phyloP scores from a whole-genome alignment of 106 monocot species.

The Dendrobium catenatum region DNA sequence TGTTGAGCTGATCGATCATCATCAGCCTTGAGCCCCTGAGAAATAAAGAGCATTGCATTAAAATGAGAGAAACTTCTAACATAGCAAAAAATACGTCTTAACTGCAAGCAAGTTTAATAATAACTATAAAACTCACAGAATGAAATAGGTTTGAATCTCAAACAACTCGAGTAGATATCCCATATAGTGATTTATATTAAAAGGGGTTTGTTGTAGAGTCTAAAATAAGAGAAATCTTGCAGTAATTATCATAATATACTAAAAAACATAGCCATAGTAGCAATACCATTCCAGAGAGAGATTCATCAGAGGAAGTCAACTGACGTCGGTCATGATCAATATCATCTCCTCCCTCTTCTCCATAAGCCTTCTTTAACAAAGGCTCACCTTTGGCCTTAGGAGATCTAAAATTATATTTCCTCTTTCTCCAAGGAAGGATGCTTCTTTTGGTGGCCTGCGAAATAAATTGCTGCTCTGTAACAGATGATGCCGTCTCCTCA shows the following conservation, averaged over 20 bases:
- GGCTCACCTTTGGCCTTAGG: conserved; percentile 60
- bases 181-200: background rate
- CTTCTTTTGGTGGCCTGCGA: conserved; percentile 30
- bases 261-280: background rate
- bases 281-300: conserved; percentile 29
- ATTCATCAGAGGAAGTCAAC: conserved; percentile 74
- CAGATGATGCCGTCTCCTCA: conserved; percentile 20
- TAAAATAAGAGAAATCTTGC: too few relatives aligned
- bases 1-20: conserved; percentile 20
- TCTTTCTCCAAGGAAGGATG: conserved; percentile 65
- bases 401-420: conserved; percentile 20
- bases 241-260: too few relatives aligned
- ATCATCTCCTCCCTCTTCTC: conserved; percentile 78
- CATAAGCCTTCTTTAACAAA: conserved; percentile 58
- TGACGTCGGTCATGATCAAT: conserved; percentile 74
- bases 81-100: too few relatives aligned
- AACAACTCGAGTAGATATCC: background rate
- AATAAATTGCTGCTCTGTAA: conserved; percentile 18
- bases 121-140: background rate
- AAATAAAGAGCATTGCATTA: background rate
- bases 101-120: background rate
- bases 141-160: background rate
- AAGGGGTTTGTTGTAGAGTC: too few relatives aligned
- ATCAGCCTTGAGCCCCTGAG: conserved; percentile 38
- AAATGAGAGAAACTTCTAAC: background rate